These are phyloP conservation scores for Fusarium zealandicum DNA, from an alignment of 2,329 filamentous ascomycete genomes.

Conservation along the genomic window DNA sequence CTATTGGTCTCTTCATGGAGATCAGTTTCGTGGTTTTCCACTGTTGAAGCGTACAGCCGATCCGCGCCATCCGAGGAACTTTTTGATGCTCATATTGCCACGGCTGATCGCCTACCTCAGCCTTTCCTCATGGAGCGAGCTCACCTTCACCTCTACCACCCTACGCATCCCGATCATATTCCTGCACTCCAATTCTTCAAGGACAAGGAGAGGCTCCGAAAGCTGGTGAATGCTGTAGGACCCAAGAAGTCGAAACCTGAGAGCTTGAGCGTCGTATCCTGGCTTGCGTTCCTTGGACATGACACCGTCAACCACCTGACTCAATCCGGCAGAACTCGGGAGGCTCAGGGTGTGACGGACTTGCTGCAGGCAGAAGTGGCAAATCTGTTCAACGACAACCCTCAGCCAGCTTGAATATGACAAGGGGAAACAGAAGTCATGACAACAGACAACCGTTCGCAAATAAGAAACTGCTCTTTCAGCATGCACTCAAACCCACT, in stretches of 20 bases:
- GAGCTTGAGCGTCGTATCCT: conserved; percentile 45
- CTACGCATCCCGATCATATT: conserved; percentile 56
- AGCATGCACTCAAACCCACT: not conserved
- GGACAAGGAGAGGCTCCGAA: conserved; percentile 43
- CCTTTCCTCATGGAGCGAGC: conserved; percentile 56
- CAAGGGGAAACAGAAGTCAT: not conserved
- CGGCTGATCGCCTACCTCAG: conserved; percentile 51
- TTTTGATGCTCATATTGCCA: conserved; percentile 61
- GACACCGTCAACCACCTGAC: conserved; percentile 57
- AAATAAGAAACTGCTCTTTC: not conserved
- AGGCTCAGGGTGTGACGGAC: conserved; percentile 52
- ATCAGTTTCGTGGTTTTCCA: conserved; percentile 59
- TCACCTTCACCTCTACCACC: conserved; percentile 63
- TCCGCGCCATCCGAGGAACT: conserved; percentile 54
- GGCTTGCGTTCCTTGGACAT: conserved; percentile 52
- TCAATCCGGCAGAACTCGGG: conserved; percentile 48
- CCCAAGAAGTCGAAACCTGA: conserved; percentile 40
- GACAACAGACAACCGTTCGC: not conserved
- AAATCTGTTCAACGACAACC: conserved; percentile 38
- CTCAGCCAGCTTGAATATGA: conserved; percentile 31
- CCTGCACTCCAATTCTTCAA: conserved; percentile 57
- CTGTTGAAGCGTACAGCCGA: conserved; percentile 56
- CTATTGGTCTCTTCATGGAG: conserved; percentile 55
- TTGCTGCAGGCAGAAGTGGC: conserved; percentile 49
- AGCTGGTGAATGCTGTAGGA: conserved; percentile 36